Base-by-base conservation (phyloP, 106 monocot species). In the Dendrobium nobile region DNA sequence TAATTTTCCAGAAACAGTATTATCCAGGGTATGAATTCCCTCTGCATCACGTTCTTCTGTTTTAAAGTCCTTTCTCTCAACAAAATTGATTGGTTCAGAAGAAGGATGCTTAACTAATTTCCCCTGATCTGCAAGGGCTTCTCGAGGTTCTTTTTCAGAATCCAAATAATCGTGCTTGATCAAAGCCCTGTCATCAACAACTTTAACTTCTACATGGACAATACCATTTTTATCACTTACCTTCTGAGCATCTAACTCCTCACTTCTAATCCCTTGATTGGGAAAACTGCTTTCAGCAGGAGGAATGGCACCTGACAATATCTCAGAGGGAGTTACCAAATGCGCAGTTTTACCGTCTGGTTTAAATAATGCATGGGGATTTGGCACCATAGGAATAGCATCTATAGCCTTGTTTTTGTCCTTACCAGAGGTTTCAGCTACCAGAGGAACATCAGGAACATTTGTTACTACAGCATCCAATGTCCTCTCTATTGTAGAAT, bases 261-360 rank as follows among this genome's bases (percentile, higher is more conserved):
- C 73, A 54, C 26, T 77, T 26, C 48, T 77, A 54, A 31, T 27
- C 0, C 51, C 78, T n/a, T 79, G 83, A 81, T 24, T 82, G 37
- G 74, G 79, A 80, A 51, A 73, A 73, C 41, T 65, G 28, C 45
- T 85, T 72, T 89, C 92, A 80, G 88, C 61, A 44, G 88, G 82
- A 78, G 93, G 80, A 42, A 86, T 72, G 43, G 83, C 85, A 68
- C 89, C 89, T 67, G 92, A 88, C 67, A 95, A 77, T 72, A 93
- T 89, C 85, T 93, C 92, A 42, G 89, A 91, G 43, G 98, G 98
- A 78, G 98, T 99, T 80, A 99, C 82, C 44, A 99, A 84, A 77
- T 99, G 98, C 15, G 88, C 85, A 37, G 82, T 22, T 22, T 92
- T 90, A n/a, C 75, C 81, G 37, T 79, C 79, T 33, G 80, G 51